Evolutionary conservation across 768 basidiomycete species (phyloP), one percentile per base, ranked within the genome.

Genomic region (Amanita polypyramis): DNA sequence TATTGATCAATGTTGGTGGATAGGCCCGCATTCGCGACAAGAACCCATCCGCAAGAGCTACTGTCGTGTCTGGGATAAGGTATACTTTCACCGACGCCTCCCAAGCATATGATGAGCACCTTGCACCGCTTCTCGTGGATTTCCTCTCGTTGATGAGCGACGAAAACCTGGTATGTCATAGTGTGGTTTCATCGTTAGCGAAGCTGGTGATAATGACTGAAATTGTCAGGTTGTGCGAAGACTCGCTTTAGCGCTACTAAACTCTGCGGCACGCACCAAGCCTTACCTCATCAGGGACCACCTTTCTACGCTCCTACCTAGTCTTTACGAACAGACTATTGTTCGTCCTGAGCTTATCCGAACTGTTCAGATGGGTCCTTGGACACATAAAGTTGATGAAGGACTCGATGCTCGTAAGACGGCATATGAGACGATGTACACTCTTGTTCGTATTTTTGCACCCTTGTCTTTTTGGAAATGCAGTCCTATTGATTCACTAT

Each of bases 371-470:
- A 96, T 96, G 93, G 92, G 93, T 17, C 92, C 93, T 2, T 96
- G 92, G 92, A 88, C 85, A 21, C 91, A 95, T 66, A 92, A 88
- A 61, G 90, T 96, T 45, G 96, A 99, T 57, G 94, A 98, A 54
- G 96, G 96, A 41, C 73, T 98, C 34, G 95, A 98, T 54, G 83
- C 93, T 17, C 81, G 96, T 50, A 98, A 97, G 73, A 94, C 90
- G 0, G 95, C 96, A 2, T 98, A 89, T 64, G 96, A 99, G 65
- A 92, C 93, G 1, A 89, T 97, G 72, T 94, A 96, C 61, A 96
- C 93, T 15, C 65, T 98, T 55, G 91, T 93, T 56, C 55, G 84
- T 64, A n/a, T 20, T 32, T 1, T 10, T 25, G n/a, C 12, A 12
- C 15, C 49, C 23, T 17, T 43, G 2, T n/a, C 14, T 9, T 19